These are phyloP conservation scores for Eimeria tenella DNA, from an alignment of 169 alveolate species.

Conservation along the genomic window DNA sequence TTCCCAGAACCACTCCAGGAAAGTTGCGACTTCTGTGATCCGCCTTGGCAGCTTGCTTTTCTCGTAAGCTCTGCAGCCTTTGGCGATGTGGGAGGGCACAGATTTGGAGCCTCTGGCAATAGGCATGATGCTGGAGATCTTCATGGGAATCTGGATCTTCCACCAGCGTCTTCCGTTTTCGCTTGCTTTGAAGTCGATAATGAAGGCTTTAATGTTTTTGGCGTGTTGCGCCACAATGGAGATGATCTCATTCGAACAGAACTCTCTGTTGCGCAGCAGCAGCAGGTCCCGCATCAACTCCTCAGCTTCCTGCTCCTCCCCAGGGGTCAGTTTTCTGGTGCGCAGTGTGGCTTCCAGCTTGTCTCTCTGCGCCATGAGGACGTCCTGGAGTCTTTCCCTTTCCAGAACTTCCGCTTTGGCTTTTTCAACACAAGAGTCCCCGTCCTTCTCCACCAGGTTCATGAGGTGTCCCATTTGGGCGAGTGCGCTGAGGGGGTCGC, in stretches of 20 bases:
- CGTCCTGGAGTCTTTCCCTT: constrained; percentile 13
- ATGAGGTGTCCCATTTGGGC: background rate
- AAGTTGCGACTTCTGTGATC: background rate
- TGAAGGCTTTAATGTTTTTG: background rate
- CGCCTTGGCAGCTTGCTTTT: background rate
- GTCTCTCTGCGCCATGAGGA: background rate
- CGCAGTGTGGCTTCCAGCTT: background rate
- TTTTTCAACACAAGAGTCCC: background rate
- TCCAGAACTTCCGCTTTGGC: background rate
- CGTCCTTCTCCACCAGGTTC: background rate
- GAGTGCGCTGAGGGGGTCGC: background rate
- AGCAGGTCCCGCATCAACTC: background rate
- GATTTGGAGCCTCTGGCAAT: background rate
- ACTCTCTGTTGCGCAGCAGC: constrained; percentile 1
- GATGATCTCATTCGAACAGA: background rate
- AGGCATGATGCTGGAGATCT: background rate
- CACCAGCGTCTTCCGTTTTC: background rate
- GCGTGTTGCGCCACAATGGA: background rate
- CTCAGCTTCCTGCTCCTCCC: background rate
- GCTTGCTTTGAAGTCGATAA: background rate
- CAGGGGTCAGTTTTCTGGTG: background rate
- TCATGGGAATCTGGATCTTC: constrained; percentile 23
- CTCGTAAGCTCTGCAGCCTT: constrained; percentile 12
- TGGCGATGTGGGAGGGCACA: constrained; percentile 10
- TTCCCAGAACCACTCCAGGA: constrained; percentile 28